A percentile compares a stretch with the other conserved stretches of the same genome.
These are phyloP conservation scores for Lophiostoma macrostomum DNA, from an alignment of 495 filamentous ascomycete species.

Conservation along the genomic window DNA sequence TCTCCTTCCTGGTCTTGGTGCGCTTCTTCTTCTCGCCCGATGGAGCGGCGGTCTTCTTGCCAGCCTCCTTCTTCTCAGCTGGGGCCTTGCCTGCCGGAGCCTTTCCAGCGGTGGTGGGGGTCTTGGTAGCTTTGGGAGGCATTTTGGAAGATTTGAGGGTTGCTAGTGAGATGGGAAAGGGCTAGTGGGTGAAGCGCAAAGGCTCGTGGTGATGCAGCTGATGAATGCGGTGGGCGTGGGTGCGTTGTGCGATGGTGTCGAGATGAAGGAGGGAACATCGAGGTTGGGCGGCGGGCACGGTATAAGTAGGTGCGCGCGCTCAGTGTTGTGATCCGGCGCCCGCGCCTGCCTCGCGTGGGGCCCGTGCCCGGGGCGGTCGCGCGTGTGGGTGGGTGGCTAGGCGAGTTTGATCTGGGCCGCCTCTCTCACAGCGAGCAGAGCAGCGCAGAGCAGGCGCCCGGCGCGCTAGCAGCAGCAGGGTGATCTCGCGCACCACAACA, in stretches of 20 bases:
- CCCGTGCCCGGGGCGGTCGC: neutral
- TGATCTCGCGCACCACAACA: slow-evolving; percentile 39
- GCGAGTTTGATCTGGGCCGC: neutral
- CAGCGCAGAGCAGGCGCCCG: slow-evolving; percentile 11
- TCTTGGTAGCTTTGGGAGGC: slow-evolving; percentile 96
- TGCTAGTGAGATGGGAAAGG: slow-evolving; percentile 20
- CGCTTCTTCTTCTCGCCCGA: slow-evolving; percentile 99
- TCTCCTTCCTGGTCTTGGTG: slow-evolving; percentile 99
- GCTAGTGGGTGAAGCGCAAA: slow-evolving; percentile 1
- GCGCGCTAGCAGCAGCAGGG: slow-evolving; percentile 28
- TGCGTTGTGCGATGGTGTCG: slow-evolving; percentile 15
- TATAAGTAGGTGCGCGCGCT: slow-evolving; percentile 32
- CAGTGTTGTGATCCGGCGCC: slow-evolving; percentile 33
- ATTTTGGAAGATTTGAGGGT: slow-evolving; percentile 57
- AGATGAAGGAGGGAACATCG: slow-evolving; percentile 32
- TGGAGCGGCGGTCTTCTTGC: slow-evolving; percentile 94
- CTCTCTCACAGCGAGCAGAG: no score
- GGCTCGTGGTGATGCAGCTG: neutral
- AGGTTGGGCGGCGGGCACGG: slow-evolving; percentile 30
- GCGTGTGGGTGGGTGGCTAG: neutral
- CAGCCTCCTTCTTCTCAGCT: slow-evolving; percentile 98
- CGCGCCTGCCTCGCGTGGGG: slow-evolving; percentile 21
- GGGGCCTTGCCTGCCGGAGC: slow-evolving; percentile 86
- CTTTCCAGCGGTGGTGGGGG: slow-evolving; percentile 95
- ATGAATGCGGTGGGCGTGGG: slow-evolving; percentile 2